Evolutionary conservation across 2,329 filamentous ascomycete genomes (phyloP), one percentile per base, ranked within the genome.

Genomic region (Aphanocladium album): DNA sequence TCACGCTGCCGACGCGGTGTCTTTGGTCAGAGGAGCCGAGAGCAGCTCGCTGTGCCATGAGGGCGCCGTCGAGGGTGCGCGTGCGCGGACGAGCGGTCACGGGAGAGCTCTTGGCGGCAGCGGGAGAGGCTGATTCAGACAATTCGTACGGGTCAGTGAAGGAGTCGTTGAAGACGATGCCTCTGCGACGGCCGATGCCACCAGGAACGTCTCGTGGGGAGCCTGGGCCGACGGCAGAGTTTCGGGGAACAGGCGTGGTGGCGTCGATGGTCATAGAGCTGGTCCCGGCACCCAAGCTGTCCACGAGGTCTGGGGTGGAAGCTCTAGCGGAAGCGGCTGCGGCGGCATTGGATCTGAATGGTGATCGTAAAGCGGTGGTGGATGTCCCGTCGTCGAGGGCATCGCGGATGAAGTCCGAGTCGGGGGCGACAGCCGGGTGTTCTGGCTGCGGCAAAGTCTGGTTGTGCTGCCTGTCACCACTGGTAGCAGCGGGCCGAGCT

Each of bases 1-100:
- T 87, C 66, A 91, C 84, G 30, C 89, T 91, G 54, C 88, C 87
- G 47, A 91, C 83, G 56, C 88, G 82, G 67, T 87, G 83, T 56
- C 88, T 82, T 66, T 76, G 80, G 62, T 85, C 82, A 39, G 70
- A 62, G 4, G 72, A 65, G n/a, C 74, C 69, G 39, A 74, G 68
- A 14, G 75, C 69, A 19, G 70, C 71, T 56, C 72, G 70, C 51
- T 81, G 77, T 59, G 77, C 79, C 45, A 83, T 78, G 70, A 81
- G 76, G 39, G 80, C 76, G 47, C 79, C 78, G 65, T 86, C 83
- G 75, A 86, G 78, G 16, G 83, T 86, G 63, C 83, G 79, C 3
- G 83, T 86, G 62, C 83, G 78, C 37, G 82, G 81, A 49, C 83
- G 76, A 59, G 79, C 72, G 50, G 71, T 69, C 39, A 73, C 65